Evolutionary conservation across 1,284 basidiomycete species (phyloP).

Genomic region (Pseudozyma tsukubaensis): DNA sequence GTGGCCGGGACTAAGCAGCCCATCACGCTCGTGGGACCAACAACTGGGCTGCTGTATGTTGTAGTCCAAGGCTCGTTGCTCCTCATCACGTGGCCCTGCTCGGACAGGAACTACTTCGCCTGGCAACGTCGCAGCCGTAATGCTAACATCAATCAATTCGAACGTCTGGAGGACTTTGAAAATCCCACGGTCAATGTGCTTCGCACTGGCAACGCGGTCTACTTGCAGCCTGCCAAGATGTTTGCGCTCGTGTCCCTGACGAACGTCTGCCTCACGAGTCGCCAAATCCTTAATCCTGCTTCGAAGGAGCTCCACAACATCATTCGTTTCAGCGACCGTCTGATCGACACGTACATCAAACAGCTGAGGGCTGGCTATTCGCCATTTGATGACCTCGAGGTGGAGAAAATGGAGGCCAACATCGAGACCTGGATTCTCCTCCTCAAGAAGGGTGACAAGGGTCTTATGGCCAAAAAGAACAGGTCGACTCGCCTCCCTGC

Average conservation of each 20-base stretch:
- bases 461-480: background rate
- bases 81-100: conserved; percentile 28
- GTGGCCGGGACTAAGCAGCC: conserved; percentile 24
- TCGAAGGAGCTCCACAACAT: conserved; percentile 13
- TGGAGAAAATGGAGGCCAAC: conserved; percentile 14
- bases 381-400: conserved; percentile 28
- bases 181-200: conserved; percentile 24
- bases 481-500: background rate
- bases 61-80: conserved; percentile 32
- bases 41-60: conserved; percentile 22
- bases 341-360: conserved; percentile 27
- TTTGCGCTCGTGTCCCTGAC: conserved; percentile 29
- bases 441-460: conserved; percentile 2
- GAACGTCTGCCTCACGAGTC: conserved; percentile 30
- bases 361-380: conserved; percentile 20
- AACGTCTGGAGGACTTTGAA: conserved; percentile 24
- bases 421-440: conserved; percentile 10
- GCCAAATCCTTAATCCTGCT: conserved; percentile 22
- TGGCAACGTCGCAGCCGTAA: conserved; percentile 16
- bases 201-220: conserved; percentile 29
- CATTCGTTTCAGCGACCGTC: conserved; percentile 8
- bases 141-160: background rate
- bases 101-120: conserved; percentile 20
- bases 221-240: no score
- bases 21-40: conserved; percentile 13